phyloP scores from a whole-genome alignment of 306 rosid species.

The Trifolium pratense region DNA sequence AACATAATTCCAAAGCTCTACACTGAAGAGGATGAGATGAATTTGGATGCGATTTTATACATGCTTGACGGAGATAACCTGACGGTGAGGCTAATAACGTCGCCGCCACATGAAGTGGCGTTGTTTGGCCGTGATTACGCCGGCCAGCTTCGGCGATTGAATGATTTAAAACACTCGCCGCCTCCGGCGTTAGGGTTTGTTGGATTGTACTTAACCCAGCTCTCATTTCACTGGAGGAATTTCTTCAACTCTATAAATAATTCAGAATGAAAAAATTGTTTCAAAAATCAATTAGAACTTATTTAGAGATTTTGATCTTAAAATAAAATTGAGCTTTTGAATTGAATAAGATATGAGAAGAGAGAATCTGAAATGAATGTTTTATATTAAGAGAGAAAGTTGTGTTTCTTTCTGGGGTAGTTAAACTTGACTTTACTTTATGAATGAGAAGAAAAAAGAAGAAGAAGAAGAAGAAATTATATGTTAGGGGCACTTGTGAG shows the following conservation, averaged over 20 bases:
- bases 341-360: neutral
- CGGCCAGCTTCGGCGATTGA: slow-evolving; percentile 92
- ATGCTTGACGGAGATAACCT: slow-evolving; percentile 86
- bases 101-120: slow-evolving; percentile 96
- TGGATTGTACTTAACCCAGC: slow-evolving; percentile 93
- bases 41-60: slow-evolving; percentile 94
- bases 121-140: slow-evolving; percentile 92
- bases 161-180: slow-evolving; percentile 88
- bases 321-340: neutral
- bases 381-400: neutral
- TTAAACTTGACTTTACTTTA: slow-evolving; percentile 40
- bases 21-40: slow-evolving; percentile 98
- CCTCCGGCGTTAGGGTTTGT: slow-evolving; percentile 98
- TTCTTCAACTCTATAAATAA: slow-evolving; percentile 1
- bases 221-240: slow-evolving; percentile 67
- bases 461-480: neutral
- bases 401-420: neutral
- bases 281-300: too few relatives aligned
- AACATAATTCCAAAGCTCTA: slow-evolving; percentile 91
- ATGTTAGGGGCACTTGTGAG: slow-evolving; percentile 5
- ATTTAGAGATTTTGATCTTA: too few relatives aligned
- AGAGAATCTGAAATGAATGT: neutral
- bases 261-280: neutral
- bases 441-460: neutral
- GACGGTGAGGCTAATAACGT: slow-evolving; percentile 79